Evolutionary conservation across 176 grass and related monocot species (phyloP), one percentile per base, ranked within the genome.

Genomic region (Guadua angustifolia): DNA sequence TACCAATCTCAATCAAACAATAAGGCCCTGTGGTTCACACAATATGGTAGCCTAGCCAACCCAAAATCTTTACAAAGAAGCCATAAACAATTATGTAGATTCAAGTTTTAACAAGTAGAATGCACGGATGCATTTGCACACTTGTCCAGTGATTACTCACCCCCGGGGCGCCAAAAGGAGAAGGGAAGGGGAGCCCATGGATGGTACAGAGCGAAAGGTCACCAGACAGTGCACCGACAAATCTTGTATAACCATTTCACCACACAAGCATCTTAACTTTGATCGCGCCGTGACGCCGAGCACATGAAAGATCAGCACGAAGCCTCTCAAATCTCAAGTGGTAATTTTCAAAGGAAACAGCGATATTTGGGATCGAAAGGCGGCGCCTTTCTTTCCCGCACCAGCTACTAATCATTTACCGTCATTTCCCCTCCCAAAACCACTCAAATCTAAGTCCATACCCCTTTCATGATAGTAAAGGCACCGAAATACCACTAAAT

Each of bases 311-410:
- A 7, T 18, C 35, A 29, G 45, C 9, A 66, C 33, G 26, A 77
- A n/a, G 15, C 4, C n/a, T 84, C 35, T 14, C 4, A 67, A 14
- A 81, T 66, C 39, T 46, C 12, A 16, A 57, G 36, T 24, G 9
- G 26, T 19, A 17, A 79, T 60, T 33, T 50, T 33, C 44, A 24
- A 53, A 53, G 16, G 66, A 46, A 56, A 9, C 11, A 63, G 15
- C 66, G 24, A 6, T 45, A 58, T 38, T 44, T 50, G 74, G 57
- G 80, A 72, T 53, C 74, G 39, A 25, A 64, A 65, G 24, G 39
- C 66, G 9, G 24, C 19, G 35, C 2, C 19, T 49, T 66, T 58
- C 81, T 26, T 79, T 73, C 29, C 68, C 7, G 49, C 39, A 9
- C 14, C n/a, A 66, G 43, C n/a, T 66, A 49, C n/a, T 36, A 26